Evolutionary conservation across 495 filamentous ascomycete species (phyloP).

Genomic region (Acidomyces sp.): DNA sequence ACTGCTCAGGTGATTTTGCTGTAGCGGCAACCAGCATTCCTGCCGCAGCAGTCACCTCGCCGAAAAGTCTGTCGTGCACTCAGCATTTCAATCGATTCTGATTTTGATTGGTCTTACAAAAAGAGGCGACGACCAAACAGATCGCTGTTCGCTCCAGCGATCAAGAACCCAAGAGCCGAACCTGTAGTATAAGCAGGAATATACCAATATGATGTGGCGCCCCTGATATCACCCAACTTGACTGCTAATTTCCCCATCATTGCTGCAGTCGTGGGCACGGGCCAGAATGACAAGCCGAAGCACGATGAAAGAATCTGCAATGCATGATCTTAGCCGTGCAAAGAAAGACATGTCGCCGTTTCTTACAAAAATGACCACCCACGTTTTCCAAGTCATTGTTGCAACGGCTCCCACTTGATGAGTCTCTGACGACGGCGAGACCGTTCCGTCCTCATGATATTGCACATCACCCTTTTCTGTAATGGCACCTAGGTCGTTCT

Average conservation of each 20-base stretch:
- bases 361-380: conserved; percentile 24
- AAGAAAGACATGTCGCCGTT: conserved; percentile 2
- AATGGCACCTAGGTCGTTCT: background rate
- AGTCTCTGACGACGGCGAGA: conserved; percentile 1
- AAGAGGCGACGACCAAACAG: conserved; percentile 22
- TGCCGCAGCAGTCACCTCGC: conserved; percentile 11
- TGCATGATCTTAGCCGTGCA: conserved; percentile 3
- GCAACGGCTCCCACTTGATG: conserved; percentile 1
- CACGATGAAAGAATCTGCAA: conserved; percentile 22
- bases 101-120: conserved; percentile 4
- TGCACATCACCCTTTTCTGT: conserved; percentile 3
- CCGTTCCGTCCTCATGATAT: conserved; percentile 4
- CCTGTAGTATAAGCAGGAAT: conserved; percentile 7
- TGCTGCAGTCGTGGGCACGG: conserved; percentile 22
- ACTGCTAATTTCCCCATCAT: conserved; percentile 19
- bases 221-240: conserved; percentile 19
- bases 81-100: conserved; percentile 10
- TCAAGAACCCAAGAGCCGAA: background rate
- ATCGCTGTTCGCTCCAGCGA: conserved; percentile 21
- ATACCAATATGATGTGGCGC: conserved; percentile 1
- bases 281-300: conserved; percentile 30
- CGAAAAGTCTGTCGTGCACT: conserved; percentile 5
- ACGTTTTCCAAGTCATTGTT: conserved; percentile 20
- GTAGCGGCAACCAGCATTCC: conserved; percentile 16
- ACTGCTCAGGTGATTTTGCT: conserved; percentile 9